These are phyloP conservation scores for Plectosphaerella cucumerina DNA, from an alignment of 2,329 filamentous ascomycete genomes.

Conservation along the genomic window DNA sequence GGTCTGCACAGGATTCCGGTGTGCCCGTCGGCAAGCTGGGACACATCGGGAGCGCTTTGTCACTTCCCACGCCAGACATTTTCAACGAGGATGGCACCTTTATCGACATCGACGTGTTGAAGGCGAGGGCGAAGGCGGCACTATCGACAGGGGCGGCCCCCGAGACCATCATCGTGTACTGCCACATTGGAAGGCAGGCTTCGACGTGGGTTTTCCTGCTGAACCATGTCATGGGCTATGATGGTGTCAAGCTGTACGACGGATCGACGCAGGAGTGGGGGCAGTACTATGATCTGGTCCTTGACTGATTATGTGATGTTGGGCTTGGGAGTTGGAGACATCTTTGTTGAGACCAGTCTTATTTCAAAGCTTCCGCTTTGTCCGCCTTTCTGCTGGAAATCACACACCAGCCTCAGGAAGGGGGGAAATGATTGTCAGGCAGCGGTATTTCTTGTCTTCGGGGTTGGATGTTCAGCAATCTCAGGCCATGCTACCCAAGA, in stretches of 20 bases:
- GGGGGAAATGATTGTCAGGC: too few relatives aligned
- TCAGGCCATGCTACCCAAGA: too few relatives aligned
- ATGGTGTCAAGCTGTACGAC: constrained; percentile 4
- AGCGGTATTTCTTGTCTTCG: too few relatives aligned
- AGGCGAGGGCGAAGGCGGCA: neutral
- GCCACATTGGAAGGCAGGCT: constrained; percentile 2
- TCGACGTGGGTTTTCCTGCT: constrained; percentile 3
- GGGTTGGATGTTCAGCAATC: too few relatives aligned
- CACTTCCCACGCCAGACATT: constrained; percentile 1
- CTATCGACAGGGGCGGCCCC: neutral
- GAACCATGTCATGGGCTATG: constrained; percentile 3
- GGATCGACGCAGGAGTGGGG: constrained; percentile 5
- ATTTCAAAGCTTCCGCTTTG: too few relatives aligned
- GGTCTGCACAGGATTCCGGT: neutral
- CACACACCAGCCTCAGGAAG: too few relatives aligned
- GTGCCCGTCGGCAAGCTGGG: neutral
- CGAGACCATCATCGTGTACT: constrained; percentile 4
- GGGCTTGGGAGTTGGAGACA: too few relatives aligned
- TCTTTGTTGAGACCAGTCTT: too few relatives aligned
- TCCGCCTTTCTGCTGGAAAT: too few relatives aligned
- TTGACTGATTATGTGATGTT: neutral
- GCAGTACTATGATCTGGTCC: constrained; percentile 2
- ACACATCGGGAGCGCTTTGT: constrained; percentile 3
- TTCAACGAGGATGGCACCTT: constrained; percentile 2
- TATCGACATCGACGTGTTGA: neutral